phyloP scores from a whole-genome alignment of 805 yeast genomes.

The Candida verbasci region DNA sequence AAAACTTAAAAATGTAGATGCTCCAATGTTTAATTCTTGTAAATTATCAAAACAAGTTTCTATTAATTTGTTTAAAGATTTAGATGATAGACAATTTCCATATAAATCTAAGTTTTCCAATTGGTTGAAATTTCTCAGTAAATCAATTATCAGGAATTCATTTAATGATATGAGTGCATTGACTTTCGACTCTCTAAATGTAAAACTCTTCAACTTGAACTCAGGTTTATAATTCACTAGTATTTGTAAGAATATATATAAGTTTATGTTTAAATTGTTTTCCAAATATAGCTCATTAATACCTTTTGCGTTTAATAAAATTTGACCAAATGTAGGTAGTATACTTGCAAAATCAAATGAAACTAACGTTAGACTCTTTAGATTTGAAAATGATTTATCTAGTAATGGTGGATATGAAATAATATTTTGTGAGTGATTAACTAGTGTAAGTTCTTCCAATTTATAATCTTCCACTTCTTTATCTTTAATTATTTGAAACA shows the following conservation, averaged over 20 bases:
- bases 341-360: slow-evolving; percentile 27
- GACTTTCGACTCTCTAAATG: slow-evolving; percentile 26
- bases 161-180: slow-evolving; percentile 19
- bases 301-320: slow-evolving; percentile 15
- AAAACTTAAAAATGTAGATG: slow-evolving; percentile 26
- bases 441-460: slow-evolving; percentile 17
- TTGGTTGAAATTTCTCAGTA: slow-evolving; percentile 14
- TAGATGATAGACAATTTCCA: slow-evolving; percentile 36
- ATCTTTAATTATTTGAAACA: slow-evolving; percentile 6
- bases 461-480: slow-evolving; percentile 1
- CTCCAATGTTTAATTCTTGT: slow-evolving; percentile 32
- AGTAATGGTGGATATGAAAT: slow-evolving; percentile 24
- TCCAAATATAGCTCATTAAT: slow-evolving; percentile 26
- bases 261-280: slow-evolving; percentile 25
- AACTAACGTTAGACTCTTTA: slow-evolving; percentile 23
- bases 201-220: slow-evolving; percentile 21
- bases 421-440: slow-evolving; percentile 23
- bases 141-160: slow-evolving; percentile 21
- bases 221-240: slow-evolving; percentile 24
- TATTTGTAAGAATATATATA: slow-evolving; percentile 24
- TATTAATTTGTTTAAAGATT: slow-evolving; percentile 36
- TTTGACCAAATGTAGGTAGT: slow-evolving; percentile 23
- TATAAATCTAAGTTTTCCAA: slow-evolving; percentile 31
- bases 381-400: slow-evolving; percentile 15
- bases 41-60: slow-evolving; percentile 24